These are phyloP conservation scores for Lactarius deliciosus DNA, from an alignment of 768 basidiomycete genomes.

Conservation along the genomic window DNA sequence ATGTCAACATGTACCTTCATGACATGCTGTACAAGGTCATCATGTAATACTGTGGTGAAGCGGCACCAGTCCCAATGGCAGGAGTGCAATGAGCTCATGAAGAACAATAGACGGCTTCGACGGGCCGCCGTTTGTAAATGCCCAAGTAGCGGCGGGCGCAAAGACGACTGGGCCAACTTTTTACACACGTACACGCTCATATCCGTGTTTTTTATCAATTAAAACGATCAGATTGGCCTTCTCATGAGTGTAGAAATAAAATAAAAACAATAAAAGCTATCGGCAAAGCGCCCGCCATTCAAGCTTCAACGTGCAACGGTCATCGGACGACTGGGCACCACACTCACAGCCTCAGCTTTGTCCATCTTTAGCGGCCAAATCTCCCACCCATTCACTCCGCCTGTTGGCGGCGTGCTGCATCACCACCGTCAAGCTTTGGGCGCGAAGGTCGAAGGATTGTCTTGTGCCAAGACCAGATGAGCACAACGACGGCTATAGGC, in stretches of 20 bases:
- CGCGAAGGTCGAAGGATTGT: not conserved
- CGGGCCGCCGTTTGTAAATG: conserved; percentile 4
- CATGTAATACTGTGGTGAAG: conserved; percentile 16
- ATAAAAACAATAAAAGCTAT: not conserved
- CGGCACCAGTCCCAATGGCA: conserved; percentile 29
- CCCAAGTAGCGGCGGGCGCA: no score
- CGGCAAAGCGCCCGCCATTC: not conserved
- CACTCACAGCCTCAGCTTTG: not conserved
- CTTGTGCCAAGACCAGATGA: conserved; percentile 17
- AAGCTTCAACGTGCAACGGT: not conserved
- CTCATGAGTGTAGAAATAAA: not conserved
- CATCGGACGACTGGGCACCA: not conserved
- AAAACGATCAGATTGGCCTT: not conserved
- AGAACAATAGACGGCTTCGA: not conserved
- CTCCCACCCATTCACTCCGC: conserved; percentile 6
- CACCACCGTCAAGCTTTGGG: not conserved
- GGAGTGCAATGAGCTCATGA: conserved; percentile 22
- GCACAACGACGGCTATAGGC: conserved; percentile 9
- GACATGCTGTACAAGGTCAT: conserved; percentile 22
- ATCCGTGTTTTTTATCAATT: not conserved
- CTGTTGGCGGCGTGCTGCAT: not conserved
- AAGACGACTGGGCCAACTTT: not conserved
- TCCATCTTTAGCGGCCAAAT: conserved; percentile 3
- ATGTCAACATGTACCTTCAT: conserved; percentile 20
- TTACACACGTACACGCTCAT: not conserved